A percentile compares a stretch with the other conserved stretches of the same genome.
phyloP scores from a whole-genome alignment of 2,329 filamentous ascomycete species.

The Cyanodermella asteris region DNA sequence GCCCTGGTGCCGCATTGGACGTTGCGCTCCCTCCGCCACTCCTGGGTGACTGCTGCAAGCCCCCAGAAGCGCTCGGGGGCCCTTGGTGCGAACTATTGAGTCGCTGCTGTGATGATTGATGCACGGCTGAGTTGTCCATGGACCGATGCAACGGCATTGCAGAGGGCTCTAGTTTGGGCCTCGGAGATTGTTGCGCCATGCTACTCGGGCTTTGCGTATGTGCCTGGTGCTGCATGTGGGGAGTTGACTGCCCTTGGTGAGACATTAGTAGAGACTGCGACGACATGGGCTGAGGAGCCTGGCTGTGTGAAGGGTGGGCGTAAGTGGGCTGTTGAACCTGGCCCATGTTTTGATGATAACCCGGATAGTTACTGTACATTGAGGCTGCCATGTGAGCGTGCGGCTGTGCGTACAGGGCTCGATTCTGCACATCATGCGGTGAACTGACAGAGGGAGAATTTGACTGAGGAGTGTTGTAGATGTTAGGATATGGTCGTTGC shows the following conservation, averaged over 20 bases:
- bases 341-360: conserved; percentile 30
- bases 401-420: conserved; percentile 62
- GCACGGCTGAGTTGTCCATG: no score
- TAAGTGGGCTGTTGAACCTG: conserved; percentile 34
- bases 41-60: conserved; percentile 20
- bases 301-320: conserved; percentile 29
- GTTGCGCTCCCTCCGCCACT: conserved; percentile 39
- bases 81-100: conserved; percentile 19
- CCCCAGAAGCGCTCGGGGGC: conserved; percentile 11
- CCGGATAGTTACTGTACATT: conserved; percentile 65
- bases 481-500: conserved; percentile 58
- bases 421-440: conserved; percentile 74
- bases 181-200: conserved; percentile 35
- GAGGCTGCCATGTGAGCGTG: conserved; percentile 58
- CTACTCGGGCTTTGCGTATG: conserved; percentile 40
- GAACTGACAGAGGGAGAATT: conserved; percentile 90
- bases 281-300: conserved; percentile 30
- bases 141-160: conserved; percentile 4
- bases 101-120: no score
- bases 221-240: conserved; percentile 20
- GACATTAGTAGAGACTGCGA: conserved; percentile 33
- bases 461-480: conserved; percentile 88
- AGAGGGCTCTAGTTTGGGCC: conserved; percentile 6
- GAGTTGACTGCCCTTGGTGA: conserved; percentile 17
- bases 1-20: conserved; percentile 79